Percentiles rank a stretch among this genome's conserved stretches.
Evolutionary conservation across 805 yeast species (phyloP).

Genomic region (Wickerhamiella spandovensis): DNA sequence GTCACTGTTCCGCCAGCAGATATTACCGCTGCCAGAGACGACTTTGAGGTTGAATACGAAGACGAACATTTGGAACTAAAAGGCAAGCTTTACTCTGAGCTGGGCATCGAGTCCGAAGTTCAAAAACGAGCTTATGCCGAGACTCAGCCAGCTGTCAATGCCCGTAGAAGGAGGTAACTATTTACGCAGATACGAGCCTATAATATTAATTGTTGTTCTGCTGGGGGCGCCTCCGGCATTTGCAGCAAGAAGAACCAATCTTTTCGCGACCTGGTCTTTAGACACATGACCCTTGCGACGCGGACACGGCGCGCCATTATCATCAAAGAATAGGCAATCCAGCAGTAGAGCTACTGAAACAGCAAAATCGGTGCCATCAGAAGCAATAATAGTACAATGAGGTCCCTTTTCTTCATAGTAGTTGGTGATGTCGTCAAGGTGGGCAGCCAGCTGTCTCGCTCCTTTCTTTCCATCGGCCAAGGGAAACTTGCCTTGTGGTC

Average conservation of each 20-base stretch:
- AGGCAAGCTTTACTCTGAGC: not conserved
- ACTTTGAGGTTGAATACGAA: not conserved
- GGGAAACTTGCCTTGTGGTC: constrained; percentile 7
- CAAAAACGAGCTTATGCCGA: not conserved
- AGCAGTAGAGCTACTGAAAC: constrained; percentile 44
- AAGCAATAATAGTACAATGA: constrained; percentile 31
- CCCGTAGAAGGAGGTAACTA: not conserved
- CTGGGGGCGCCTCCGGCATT: constrained; percentile 55
- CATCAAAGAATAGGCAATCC: constrained; percentile 34
- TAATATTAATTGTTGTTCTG: constrained; percentile 50
- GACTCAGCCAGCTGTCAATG: not conserved
- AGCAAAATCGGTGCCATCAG: constrained; percentile 60
- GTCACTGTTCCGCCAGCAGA: not conserved
- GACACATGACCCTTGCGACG: constrained; percentile 20
- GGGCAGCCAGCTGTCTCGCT: constrained; percentile 41
- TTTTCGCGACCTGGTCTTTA: constrained; percentile 43
- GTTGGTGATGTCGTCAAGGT: constrained; percentile 33
- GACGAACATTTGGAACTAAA: not conserved
- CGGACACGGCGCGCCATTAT: constrained; percentile 28
- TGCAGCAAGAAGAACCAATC: constrained; percentile 38
- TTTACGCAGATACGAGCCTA: constrained; percentile 13
- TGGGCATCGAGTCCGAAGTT: not conserved
- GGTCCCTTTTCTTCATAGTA: constrained; percentile 12
- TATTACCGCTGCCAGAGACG: not conserved
- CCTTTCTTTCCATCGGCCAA: constrained; percentile 42